Conservation (phyloP, 2,329 filamentous ascomycete species). For the Penicillium occitanis region DNA sequence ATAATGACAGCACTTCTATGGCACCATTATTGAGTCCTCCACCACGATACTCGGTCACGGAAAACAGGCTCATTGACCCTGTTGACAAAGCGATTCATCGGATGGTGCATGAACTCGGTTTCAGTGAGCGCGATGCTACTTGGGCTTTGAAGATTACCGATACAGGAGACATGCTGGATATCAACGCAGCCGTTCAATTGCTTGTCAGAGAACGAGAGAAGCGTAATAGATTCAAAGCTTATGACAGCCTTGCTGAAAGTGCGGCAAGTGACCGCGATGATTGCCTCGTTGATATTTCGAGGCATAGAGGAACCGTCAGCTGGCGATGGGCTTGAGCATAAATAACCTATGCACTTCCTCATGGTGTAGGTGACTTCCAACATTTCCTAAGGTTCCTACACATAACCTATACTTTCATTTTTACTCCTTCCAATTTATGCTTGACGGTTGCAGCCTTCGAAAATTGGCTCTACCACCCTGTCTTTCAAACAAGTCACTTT, state of each 20-base stretch:
- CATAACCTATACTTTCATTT: no score
- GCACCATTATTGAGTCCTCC: conserved; percentile 19
- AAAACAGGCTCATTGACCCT: conserved; percentile 47
- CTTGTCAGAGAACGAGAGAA: conserved; percentile 46
- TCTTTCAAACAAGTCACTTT: neutral
- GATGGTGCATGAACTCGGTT: conserved; percentile 60
- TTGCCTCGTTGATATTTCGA: conserved; percentile 21
- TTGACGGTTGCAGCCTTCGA: neutral
- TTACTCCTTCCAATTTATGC: neutral
- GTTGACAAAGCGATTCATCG: conserved; percentile 57
- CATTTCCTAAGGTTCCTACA: neutral
- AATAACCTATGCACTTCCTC: neutral
- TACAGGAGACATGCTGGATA: conserved; percentile 58
- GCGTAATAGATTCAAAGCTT: conserved; percentile 23
- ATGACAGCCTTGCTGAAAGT: conserved; percentile 19
- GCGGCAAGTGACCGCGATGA: neutral
- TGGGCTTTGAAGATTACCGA: conserved; percentile 61
- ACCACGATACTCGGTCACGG: conserved; percentile 19
- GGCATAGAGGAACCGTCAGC: conserved; percentile 31
- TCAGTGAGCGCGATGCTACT: conserved; percentile 55
- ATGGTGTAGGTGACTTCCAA: neutral
- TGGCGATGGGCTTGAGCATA: conserved; percentile 40
- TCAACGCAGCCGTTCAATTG: conserved; percentile 58
- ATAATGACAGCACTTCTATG: conserved; percentile 21
- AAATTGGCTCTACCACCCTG: neutral